These are phyloP conservation scores for Fraxinus americana DNA, from an alignment of 257 asterid genomes.

Conservation along the genomic window DNA sequence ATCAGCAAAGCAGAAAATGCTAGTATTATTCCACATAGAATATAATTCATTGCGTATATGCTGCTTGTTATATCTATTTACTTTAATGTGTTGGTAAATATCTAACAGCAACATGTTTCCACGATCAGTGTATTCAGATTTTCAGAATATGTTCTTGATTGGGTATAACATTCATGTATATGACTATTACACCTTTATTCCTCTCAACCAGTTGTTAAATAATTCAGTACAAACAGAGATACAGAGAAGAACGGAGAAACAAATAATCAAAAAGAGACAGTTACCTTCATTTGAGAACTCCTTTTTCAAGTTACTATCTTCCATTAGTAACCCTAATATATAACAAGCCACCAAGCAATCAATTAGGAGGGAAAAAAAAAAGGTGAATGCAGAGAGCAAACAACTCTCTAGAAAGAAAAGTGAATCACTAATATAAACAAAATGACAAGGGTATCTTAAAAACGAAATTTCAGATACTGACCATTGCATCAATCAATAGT, in stretches of 20 bases:
- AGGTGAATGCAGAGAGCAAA: neutral
- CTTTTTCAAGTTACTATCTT: constrained; percentile 23
- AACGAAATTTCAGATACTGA: neutral
- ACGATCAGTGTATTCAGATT: neutral
- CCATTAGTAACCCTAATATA: constrained; percentile 36
- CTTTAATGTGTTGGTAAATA: constrained; percentile 2
- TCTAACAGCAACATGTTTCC: neutral
- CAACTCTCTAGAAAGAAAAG: neutral
- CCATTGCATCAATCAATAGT: neutral
- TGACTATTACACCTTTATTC: constrained; percentile 1
- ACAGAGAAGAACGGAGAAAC: neutral
- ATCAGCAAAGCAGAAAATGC: constrained; percentile 1
- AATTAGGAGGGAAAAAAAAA: neutral
- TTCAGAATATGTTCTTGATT: neutral
- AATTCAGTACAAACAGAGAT: constrained; percentile 10
- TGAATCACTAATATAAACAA: neutral
- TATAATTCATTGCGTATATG: constrained; percentile 14
- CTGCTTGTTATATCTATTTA: neutral
- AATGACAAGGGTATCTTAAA: neutral
- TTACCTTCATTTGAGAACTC: constrained; percentile 37
- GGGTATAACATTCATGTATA: neutral
- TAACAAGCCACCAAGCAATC: constrained; percentile 24
- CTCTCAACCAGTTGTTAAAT: constrained; percentile 3
- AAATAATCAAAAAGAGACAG: constrained; percentile 11
- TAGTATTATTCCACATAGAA: neutral